A percentile compares a stretch with the other conserved stretches of the same genome.
Conservation (phyloP, 352 stramenopile genomes). For the Nothophytophthora sp. region DNA sequence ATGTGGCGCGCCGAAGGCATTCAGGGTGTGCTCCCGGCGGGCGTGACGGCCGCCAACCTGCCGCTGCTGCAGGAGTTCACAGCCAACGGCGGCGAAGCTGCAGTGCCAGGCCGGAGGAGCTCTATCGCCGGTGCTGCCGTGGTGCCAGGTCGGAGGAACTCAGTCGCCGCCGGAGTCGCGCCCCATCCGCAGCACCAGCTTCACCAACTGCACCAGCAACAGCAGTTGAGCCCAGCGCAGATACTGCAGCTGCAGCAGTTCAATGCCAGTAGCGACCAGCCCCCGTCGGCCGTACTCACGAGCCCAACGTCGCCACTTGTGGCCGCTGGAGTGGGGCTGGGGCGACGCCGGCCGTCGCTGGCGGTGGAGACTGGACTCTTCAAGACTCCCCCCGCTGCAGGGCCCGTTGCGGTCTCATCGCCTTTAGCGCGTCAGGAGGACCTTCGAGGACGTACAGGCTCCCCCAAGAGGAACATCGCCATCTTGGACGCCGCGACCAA, state of each 20-base stretch:
- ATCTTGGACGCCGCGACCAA: too few species aligned
- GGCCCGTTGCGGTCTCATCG: too few species aligned
- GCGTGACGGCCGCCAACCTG: slow-evolving; percentile 27
- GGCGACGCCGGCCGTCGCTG: too few species aligned
- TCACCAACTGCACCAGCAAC: slow-evolving; percentile 3
- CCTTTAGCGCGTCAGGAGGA: too few species aligned
- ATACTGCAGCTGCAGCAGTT: slow-evolving; percentile 11
- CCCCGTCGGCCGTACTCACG: background rate
- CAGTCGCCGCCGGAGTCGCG: background rate
- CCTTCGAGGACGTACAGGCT: too few species aligned
- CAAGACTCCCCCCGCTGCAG: too few species aligned
- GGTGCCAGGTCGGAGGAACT: background rate
- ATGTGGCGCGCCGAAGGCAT: slow-evolving; percentile 65
- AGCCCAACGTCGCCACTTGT: background rate
- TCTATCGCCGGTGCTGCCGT: background rate
- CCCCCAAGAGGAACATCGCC: too few species aligned
- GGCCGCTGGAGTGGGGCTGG: too few species aligned
- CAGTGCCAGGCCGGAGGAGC: background rate
- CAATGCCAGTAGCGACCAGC: background rate
- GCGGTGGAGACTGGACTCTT: too few species aligned
- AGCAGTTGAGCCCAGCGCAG: slow-evolving; percentile 4
- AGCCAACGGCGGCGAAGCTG: background rate
- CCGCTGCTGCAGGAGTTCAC: slow-evolving; percentile 53
- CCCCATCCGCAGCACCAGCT: slow-evolving; percentile 4
- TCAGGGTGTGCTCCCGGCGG: slow-evolving; percentile 40